Percentiles rank a stretch among this genome's conserved stretches.
phyloP scores from a whole-genome alignment of 768 basidiomycete genomes.

The Rhodotorula babjevae region DNA sequence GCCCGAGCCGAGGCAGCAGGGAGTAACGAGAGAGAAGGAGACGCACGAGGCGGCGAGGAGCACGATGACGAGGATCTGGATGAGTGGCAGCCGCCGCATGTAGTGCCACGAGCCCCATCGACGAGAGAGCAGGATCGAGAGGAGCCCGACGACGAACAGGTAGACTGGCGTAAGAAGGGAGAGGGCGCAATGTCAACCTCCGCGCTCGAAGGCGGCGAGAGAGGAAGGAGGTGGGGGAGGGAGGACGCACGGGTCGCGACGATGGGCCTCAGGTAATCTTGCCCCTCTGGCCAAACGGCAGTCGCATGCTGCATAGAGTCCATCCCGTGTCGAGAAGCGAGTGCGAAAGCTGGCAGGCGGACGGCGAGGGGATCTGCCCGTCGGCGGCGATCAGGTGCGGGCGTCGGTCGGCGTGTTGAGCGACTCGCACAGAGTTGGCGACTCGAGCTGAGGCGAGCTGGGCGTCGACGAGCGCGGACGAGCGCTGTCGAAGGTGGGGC shows the following conservation, averaged over 20 bases:
- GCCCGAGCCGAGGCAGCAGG: neutral
- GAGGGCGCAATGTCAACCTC: neutral
- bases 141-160: conserved; percentile 16
- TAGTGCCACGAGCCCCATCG: conserved; percentile 12
- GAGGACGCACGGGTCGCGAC: conserved; percentile 11
- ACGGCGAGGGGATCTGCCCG: no score
- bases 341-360: no score
- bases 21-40: neutral
- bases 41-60: conserved; percentile 28
- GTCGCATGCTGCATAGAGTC: neutral
- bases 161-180: conserved; percentile 2
- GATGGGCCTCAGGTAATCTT: conserved; percentile 17
- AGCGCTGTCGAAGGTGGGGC: no score
- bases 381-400: neutral
- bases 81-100: conserved; percentile 18
- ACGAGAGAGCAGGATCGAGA: conserved; percentile 12
- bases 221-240: no score
- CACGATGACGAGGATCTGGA: conserved; percentile 19
- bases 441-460: no score
- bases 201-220: no score
- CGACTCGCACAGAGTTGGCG: no score
- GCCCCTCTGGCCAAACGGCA: conserved; percentile 20
- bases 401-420: no score
- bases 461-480: no score
- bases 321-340: neutral